Percentiles rank a stretch among this genome's conserved stretches.
Evolutionary conservation across 2,329 filamentous ascomycete genomes (phyloP).

Genomic region (Phyllosticta ampelicida): DNA sequence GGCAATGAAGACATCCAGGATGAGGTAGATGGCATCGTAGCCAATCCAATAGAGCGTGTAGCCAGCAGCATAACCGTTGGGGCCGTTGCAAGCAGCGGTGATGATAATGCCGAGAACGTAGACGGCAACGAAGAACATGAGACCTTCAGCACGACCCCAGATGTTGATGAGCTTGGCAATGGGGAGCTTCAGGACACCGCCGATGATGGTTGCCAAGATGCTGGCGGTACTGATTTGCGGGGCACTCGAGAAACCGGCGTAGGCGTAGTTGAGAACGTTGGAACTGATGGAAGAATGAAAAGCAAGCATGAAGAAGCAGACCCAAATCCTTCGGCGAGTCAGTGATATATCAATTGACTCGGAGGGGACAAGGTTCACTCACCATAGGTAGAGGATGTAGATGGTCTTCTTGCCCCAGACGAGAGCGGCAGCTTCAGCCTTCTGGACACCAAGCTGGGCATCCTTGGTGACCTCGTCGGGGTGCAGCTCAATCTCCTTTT

Average conservation of each 20-base stretch:
- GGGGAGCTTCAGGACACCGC: constrained; percentile 28
- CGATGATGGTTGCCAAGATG: constrained; percentile 27
- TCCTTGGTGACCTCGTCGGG: constrained; percentile 19
- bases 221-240: constrained; percentile 26
- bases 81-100: constrained; percentile 52
- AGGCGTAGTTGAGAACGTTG: constrained; percentile 30
- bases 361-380: constrained; percentile 18
- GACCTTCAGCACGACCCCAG: constrained; percentile 32
- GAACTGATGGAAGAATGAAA: constrained; percentile 33
- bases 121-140: constrained; percentile 25
- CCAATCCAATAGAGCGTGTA: constrained; percentile 58
- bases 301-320: constrained; percentile 41
- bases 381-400: constrained; percentile 30
- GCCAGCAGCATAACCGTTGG: constrained; percentile 52
- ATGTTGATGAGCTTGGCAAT: constrained; percentile 33
- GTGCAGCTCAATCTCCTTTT: constrained; percentile 20
- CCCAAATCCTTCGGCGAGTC: constrained; percentile 29
- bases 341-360: not conserved
- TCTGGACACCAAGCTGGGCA: constrained; percentile 29
- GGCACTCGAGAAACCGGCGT: constrained; percentile 23
- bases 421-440: constrained; percentile 30
- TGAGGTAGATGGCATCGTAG: constrained; percentile 52
- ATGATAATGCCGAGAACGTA: constrained; percentile 46
- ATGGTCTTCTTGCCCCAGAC: constrained; percentile 30
- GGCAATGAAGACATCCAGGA: constrained; percentile 82